These are phyloP conservation scores for Sporothrix dimorphospora DNA, from an alignment of 2,329 filamentous ascomycete species.

Conservation along the genomic window DNA sequence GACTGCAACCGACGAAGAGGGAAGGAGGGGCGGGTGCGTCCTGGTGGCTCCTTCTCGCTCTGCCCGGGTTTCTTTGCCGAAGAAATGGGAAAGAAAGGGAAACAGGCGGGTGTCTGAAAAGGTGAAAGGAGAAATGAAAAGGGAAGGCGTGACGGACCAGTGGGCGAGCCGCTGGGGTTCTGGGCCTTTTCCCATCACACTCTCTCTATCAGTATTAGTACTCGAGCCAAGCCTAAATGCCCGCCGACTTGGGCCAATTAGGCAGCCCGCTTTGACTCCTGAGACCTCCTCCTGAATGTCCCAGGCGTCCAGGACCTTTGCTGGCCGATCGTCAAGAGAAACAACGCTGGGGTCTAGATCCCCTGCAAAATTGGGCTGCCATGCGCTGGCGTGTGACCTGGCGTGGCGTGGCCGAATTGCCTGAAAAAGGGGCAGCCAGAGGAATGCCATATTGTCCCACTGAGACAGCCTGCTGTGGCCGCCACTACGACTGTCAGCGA, in stretches of 20 bases:
- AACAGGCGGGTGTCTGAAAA: background rate
- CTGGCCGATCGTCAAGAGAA: slow-evolving; percentile 13
- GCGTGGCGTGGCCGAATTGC: background rate
- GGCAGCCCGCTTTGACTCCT: slow-evolving; percentile 2
- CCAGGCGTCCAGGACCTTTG: background rate
- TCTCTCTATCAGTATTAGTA: background rate
- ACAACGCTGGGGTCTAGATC: slow-evolving; percentile 5
- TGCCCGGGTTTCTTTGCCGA: background rate
- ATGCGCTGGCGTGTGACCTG: slow-evolving; percentile 1
- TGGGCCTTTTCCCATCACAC: too few relatives aligned
- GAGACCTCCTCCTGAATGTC: slow-evolving; percentile 4
- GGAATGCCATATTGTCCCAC: background rate
- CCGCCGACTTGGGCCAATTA: slow-evolving; percentile 2
- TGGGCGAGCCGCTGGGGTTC: slow-evolving; percentile 16
- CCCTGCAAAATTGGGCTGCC: slow-evolving; percentile 13
- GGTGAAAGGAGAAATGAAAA: background rate
- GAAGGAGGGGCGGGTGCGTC: background rate
- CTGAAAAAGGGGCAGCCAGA: background rate
- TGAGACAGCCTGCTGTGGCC: background rate
- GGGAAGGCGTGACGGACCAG: slow-evolving; percentile 8
- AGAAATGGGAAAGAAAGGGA: background rate
- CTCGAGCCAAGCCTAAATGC: background rate
- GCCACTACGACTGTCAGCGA: slow-evolving; percentile 1
- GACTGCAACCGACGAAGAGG: background rate
- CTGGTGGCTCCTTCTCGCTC: slow-evolving; percentile 1